These are phyloP conservation scores for Onygenales sp. DNA, from an alignment of 2,329 filamentous ascomycete genomes.

Conservation along the genomic window DNA sequence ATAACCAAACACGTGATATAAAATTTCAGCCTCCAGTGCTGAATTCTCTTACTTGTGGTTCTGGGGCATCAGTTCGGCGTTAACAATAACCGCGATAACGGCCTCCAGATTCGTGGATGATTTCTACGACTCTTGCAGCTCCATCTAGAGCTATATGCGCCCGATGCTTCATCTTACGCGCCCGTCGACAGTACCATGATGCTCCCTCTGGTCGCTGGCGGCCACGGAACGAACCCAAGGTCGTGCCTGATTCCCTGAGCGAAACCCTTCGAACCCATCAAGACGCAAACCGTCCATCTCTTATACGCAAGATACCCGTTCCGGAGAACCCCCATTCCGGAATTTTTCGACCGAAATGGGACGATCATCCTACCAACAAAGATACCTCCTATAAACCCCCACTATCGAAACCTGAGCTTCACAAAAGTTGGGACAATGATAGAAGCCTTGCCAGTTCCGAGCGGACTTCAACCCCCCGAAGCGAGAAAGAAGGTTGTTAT, in stretches of 20 bases:
- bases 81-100: no score
- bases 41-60: no score
- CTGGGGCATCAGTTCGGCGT: no score
- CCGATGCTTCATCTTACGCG: neutral
- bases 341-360: neutral
- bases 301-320: slow-evolving; percentile 15
- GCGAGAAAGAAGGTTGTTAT: no score
- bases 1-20: no score
- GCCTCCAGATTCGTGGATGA: neutral
- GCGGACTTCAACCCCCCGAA: neutral
- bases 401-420: neutral
- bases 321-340: neutral
- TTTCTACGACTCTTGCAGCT: neutral
- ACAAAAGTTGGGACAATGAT: neutral
- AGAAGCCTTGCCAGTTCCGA: neutral
- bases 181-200: slow-evolving; percentile 10
- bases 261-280: slow-evolving; percentile 28
- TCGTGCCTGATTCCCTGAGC: slow-evolving; percentile 19
- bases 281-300: slow-evolving; percentile 18
- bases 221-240: slow-evolving; percentile 5
- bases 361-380: neutral
- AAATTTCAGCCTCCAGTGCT: no score
- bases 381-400: neutral
- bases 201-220: slow-evolving; percentile 1
- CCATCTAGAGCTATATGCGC: neutral